Conservation (phyloP, 2,329 filamentous ascomycete genomes). For the Metarhizium rileyi region DNA sequence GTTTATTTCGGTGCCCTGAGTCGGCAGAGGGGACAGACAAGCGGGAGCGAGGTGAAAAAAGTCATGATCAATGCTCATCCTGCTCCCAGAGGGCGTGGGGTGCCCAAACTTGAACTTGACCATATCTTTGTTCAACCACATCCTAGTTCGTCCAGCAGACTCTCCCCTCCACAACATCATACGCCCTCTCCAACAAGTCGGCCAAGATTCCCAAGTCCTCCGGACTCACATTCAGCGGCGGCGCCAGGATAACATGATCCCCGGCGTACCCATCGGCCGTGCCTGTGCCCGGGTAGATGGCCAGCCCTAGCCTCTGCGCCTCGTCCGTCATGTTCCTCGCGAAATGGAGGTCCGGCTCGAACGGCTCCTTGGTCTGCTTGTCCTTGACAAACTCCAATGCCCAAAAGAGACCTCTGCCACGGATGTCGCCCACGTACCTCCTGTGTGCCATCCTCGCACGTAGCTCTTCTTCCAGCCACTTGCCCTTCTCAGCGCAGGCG, state of each 20-base stretch:
- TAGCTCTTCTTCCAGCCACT: constrained; percentile 33
- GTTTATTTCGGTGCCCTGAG: neutral
- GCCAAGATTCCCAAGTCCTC: constrained; percentile 13
- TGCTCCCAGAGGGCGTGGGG: too few relatives aligned
- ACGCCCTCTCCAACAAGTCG: constrained; percentile 7
- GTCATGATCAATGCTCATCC: too few relatives aligned
- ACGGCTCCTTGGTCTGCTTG: constrained; percentile 23
- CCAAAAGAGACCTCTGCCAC: constrained; percentile 47
- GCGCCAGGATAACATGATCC: constrained; percentile 63
- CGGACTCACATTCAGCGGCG: constrained; percentile 53
- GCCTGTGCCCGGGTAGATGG: constrained; percentile 54
- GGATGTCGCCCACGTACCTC: constrained; percentile 48
- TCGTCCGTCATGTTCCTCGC: constrained; percentile 18
- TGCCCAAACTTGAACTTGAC: too few relatives aligned
- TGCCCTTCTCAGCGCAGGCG: constrained; percentile 47
- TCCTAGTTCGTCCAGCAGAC: neutral
- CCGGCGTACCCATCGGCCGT: constrained; percentile 50
- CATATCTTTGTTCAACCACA: too few relatives aligned
- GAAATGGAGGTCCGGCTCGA: constrained; percentile 19
- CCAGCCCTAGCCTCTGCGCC: constrained; percentile 24
- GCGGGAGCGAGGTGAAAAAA: too few relatives aligned
- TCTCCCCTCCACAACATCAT: constrained; percentile 5
- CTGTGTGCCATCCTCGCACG: constrained; percentile 30
- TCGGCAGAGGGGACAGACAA: too few relatives aligned
- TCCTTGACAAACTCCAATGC: constrained; percentile 35